Conservation (phyloP, 257 asterid species). For the Jacaranda copaia region DNA sequence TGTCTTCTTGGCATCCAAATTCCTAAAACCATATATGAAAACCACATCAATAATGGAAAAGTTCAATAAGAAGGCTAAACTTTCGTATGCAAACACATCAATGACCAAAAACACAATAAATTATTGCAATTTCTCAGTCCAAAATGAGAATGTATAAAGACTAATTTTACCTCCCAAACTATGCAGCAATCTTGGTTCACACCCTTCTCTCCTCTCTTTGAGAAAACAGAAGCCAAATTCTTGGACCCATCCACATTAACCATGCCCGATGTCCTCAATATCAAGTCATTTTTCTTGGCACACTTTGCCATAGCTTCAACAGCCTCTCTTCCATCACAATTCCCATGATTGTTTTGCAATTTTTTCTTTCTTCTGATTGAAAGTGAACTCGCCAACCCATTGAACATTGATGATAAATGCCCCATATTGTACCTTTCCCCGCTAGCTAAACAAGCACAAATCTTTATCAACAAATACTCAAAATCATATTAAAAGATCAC, state of each 20-base stretch:
- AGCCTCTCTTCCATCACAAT: constrained; percentile 62
- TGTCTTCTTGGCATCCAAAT: constrained; percentile 95
- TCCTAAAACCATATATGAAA: constrained; percentile 48
- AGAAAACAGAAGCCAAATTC: constrained; percentile 78
- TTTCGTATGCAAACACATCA: neutral
- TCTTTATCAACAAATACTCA: neutral
- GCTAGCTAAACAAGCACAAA: constrained; percentile 34
- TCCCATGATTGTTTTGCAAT: constrained; percentile 37
- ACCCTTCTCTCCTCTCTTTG: constrained; percentile 91
- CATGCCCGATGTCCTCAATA: constrained; percentile 76
- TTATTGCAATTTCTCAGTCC: neutral
- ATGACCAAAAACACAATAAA: neutral
- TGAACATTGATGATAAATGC: constrained; percentile 86
- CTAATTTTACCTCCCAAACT: constrained; percentile 82
- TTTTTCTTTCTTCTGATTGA: constrained; percentile 56
- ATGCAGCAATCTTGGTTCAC: constrained; percentile 86
- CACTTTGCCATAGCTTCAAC: constrained; percentile 69
- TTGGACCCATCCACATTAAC: constrained; percentile 67
- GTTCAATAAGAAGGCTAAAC: neutral
- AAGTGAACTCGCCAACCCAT: constrained; percentile 79
- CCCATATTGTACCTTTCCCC: constrained; percentile 62
- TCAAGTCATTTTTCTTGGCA: constrained; percentile 78
- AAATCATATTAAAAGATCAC: constrained; percentile 7
- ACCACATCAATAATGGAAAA: no score
- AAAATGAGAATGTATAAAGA: neutral